Conservation (phyloP, 176 grass and related monocot genomes). For the Paspalum notatum region DNA sequence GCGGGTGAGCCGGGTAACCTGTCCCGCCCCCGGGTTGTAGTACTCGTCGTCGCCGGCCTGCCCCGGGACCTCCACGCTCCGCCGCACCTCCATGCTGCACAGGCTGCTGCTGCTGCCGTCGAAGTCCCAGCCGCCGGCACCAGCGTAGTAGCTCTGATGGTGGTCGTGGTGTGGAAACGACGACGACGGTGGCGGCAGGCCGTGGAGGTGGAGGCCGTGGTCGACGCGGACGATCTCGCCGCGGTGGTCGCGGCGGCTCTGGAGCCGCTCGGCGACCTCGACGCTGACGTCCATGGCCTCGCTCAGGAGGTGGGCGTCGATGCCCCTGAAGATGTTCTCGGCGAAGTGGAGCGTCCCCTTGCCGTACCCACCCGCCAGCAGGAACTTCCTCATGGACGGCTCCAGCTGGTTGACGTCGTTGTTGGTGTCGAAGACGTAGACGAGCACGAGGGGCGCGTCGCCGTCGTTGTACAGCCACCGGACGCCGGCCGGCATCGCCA, state of each 20-base stretch:
- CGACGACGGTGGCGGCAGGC: too few relatives aligned
- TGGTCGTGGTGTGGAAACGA: too few relatives aligned
- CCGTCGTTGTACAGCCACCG: background rate
- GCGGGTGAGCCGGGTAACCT: background rate
- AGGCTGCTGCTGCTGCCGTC: background rate
- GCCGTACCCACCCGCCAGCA: background rate
- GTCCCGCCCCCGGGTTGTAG: background rate
- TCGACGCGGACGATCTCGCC: background rate
- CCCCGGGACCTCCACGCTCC: background rate
- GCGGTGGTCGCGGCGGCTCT: background rate
- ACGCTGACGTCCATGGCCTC: background rate
- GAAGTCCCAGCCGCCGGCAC: too few relatives aligned
- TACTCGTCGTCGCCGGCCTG: background rate
- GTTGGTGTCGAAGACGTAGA: slow-evolving; percentile 12
- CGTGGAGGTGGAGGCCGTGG: background rate
- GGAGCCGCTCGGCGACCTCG: background rate
- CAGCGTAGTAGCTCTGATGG: too few relatives aligned
- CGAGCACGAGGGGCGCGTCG: background rate
- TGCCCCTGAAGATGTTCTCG: background rate
- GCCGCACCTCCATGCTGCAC: background rate
- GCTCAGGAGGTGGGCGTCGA: background rate
- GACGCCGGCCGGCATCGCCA: background rate
- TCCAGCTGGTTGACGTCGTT: slow-evolving; percentile 6
- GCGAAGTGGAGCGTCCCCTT: background rate
- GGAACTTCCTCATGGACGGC: background rate